Conservation (phyloP, 2,329 filamentous ascomycete genomes). For the Fusarium domesticum region DNA sequence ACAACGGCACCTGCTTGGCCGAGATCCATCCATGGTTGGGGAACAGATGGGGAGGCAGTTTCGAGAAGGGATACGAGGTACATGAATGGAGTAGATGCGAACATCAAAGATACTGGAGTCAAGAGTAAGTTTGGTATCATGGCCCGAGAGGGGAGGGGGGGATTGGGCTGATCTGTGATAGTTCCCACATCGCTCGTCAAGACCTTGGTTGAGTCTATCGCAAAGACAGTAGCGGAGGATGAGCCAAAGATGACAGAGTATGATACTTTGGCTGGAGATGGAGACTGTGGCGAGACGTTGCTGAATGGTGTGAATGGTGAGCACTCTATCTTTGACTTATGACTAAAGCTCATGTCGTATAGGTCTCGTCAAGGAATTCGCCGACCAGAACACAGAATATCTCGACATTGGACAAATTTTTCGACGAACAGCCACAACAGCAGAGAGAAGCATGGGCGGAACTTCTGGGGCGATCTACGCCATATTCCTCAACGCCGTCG, state of each 20-base stretch:
- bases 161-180: constrained; percentile 1
- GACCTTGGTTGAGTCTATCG: constrained; percentile 19
- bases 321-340: not conserved
- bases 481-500: constrained; percentile 72
- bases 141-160: not conserved
- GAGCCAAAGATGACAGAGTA: constrained; percentile 32
- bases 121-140: constrained; percentile 7
- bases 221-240: constrained; percentile 37
- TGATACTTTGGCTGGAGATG: constrained; percentile 34
- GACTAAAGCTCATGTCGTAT: too few relatives aligned
- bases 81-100: constrained; percentile 3
- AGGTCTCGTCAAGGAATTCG: constrained; percentile 26
- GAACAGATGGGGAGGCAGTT: constrained; percentile 13
- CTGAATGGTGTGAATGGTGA: constrained; percentile 24
- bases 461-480: constrained; percentile 74
- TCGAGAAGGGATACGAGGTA: constrained; percentile 12
- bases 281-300: constrained; percentile 35
- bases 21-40: constrained; percentile 21
- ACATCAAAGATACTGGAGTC: constrained; percentile 17
- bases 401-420: constrained; percentile 25
- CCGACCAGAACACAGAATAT: constrained; percentile 10
- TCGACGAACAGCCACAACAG: constrained; percentile 20
- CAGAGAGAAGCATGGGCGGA: constrained; percentile 68
- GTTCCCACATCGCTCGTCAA: constrained; percentile 19
- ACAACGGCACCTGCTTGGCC: constrained; percentile 26